Evolutionary conservation across 345 rosid genomes (phyloP), one percentile per base, ranked within the genome.

Genomic region (Limnanthes douglasii): DNA sequence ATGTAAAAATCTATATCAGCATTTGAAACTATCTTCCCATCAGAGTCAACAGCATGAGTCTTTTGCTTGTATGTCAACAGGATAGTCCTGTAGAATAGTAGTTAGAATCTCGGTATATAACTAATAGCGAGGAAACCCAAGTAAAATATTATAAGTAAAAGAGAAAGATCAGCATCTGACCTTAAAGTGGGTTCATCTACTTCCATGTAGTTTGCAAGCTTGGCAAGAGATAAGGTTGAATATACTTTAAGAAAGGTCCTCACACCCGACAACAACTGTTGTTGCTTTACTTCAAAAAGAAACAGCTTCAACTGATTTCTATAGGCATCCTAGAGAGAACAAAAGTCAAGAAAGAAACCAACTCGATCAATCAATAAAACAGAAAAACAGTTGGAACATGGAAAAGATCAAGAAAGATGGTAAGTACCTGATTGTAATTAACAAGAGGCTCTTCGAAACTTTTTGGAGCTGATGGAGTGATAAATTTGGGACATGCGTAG

Each of bases 401-500:
- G n/a, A n/a, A n/a, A n/a, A n/a, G 13, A 15, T 11, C 32, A 28
- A 10, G 2, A 3, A 11, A 23, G 8, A 14, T 5, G 14, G 38
- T 14, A 8, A 11, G 18, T 53, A 80, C 98, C 83, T 90, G 98
- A 50, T 90, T 90, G 65, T 90, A 84, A 31, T 90, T 90, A 43
- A 78, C 85, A 34, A 80, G 81, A 31, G 96, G 96, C 61, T 90
- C 98, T 43, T 77, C 86, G 40, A 84, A 90, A 61, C 79, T 72
- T n/a, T n/a, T n/a, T 42, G 98, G 93, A 20, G 88, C 72, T 0
- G 98, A 80, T 35, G 98, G 96, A 5, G 93, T 84, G 43, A 90
- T 90, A 57, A 90, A 90, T 69, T 90, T 90, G 17, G 98, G 98
- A 45, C 98, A 90, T 31, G 98, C 98, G 56, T 90, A 90, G 1